phyloP scores from a whole-genome alignment of 2,329 filamentous ascomycete species.

The Pseudocercospora ulei region DNA sequence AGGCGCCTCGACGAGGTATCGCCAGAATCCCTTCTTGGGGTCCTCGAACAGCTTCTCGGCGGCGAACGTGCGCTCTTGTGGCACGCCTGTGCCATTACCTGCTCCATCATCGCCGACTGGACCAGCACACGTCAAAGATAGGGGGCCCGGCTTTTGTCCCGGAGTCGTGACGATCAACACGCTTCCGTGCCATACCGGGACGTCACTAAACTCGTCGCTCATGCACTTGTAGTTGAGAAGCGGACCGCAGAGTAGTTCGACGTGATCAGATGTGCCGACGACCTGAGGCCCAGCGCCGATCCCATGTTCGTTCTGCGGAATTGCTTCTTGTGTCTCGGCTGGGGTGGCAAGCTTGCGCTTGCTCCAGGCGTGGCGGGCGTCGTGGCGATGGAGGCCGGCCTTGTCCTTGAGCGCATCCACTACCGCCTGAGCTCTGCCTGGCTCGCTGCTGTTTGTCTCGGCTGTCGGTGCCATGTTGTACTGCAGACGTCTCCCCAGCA shows the following conservation, averaged over 20 bases:
- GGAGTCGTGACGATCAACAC: constrained; percentile 73
- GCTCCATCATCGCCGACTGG: constrained; percentile 33
- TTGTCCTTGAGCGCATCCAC: constrained; percentile 13
- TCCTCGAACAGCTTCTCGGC: constrained; percentile 54
- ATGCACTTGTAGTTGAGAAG: constrained; percentile 69
- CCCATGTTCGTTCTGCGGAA: constrained; percentile 27
- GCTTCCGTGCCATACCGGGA: constrained; percentile 66
- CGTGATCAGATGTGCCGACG: constrained; percentile 34
- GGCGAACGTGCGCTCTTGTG: constrained; percentile 33
- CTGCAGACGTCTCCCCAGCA: constrained; percentile 1
- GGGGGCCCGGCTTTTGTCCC: constrained; percentile 52
- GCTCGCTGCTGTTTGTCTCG: constrained; percentile 1
- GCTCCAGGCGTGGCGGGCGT: constrained; percentile 10
- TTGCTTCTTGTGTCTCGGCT: constrained; percentile 13
- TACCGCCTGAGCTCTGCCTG: constrained; percentile 10
- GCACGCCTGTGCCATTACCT: constrained; percentile 22
- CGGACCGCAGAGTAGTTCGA: constrained; percentile 60
- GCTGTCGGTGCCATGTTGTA: constrained; percentile 2
- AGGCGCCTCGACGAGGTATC: constrained; percentile 51
- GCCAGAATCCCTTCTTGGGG: constrained; percentile 50
- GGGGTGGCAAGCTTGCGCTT: constrained; percentile 9
- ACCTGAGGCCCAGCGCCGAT: constrained; percentile 40
- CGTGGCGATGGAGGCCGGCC: constrained; percentile 14
- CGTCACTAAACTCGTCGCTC: constrained; percentile 45
- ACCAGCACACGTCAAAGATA: constrained; percentile 50